These are phyloP conservation scores for Phytophthora citricola DNA, from an alignment of 352 stramenopile genomes.

Conservation along the genomic window DNA sequence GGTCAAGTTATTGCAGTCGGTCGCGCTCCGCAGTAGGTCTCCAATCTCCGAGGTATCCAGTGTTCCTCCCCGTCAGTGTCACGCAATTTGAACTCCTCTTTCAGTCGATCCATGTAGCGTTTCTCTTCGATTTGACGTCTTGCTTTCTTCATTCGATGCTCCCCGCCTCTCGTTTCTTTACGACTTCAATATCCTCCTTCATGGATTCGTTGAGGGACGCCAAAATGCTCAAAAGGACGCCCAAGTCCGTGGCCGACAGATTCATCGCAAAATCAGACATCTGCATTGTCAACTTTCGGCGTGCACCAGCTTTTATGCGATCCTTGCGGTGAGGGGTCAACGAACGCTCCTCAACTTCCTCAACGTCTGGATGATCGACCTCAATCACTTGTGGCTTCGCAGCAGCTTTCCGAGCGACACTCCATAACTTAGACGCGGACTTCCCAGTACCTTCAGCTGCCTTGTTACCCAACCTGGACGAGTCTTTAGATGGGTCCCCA, in stretches of 20 bases:
- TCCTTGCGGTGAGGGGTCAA: conserved; percentile 36
- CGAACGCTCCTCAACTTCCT: conserved; percentile 42
- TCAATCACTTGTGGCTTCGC: conserved; percentile 70
- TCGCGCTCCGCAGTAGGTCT: conserved; percentile 63
- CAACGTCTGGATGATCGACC: conserved; percentile 56
- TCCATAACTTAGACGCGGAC: conserved; percentile 60
- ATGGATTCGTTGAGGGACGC: conserved; percentile 69
- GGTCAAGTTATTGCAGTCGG: conserved; percentile 78
- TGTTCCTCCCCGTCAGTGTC: conserved; percentile 79
- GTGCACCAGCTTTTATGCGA: conserved; percentile 60
- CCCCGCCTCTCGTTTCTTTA: conserved; percentile 56
- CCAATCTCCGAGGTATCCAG: conserved; percentile 77
- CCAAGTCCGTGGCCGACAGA: conserved; percentile 78
- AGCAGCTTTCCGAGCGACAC: conserved; percentile 55
- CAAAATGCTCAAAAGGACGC: conserved; percentile 82
- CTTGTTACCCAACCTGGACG: conserved; percentile 22
- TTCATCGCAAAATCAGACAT: conserved; percentile 91
- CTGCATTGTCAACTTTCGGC: conserved; percentile 71
- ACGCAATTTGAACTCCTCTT: conserved; percentile 73
- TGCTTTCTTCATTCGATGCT: conserved; percentile 55
- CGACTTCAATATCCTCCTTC: conserved; percentile 70
- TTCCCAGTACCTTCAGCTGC: conserved; percentile 26
- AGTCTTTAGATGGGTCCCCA: conserved; percentile 40
- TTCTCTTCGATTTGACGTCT: conserved; percentile 68
- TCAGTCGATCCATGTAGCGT: conserved; percentile 74